Base-by-base conservation (phyloP, 345 rosid species). In the Lagerstroemia speciosa region DNA sequence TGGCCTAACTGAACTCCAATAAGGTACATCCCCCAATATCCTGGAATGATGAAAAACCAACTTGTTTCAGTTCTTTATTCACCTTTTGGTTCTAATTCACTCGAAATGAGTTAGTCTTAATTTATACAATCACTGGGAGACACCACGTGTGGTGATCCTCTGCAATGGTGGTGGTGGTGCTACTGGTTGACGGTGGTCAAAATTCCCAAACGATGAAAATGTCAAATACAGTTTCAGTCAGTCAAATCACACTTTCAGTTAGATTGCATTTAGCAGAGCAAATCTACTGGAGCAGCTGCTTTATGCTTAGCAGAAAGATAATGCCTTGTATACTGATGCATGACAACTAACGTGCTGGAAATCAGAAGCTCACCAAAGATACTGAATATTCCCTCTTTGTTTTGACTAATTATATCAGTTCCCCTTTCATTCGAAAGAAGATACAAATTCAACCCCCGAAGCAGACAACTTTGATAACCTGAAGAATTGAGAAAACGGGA, bases 1-100 rank as follows among this genome's bases (percentile, higher is more conserved):
- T 84, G 71, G 52, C 97, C 91, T 65, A 91, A 83, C 80, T 82
- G 82, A 77, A 89, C 89, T 22, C 89, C 95, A 40, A 94, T 69
- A 73, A 94, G 99, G 80, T 94, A 89, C 85, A 94, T 75, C 12
- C 93, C 90, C 99, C 97, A 94, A 71, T 91, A 86, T 75, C 99
- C 99, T 91, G 80, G 32, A 66, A 83, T 71, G 38, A 64, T 41
- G 40, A 71, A 71, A 50, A 45, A 52, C 61, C 10, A 71, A 20
- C 58, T 69, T 36, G n/a, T 48, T 46, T 32, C 16, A 67, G 26
- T 53, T 67, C 29, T n/a, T 1, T 37, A 62, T 15, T 33, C 45
- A 36, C 24, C 15, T 16, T 61, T 64, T 1, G 36, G 26, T 40
- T 62, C 40, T 62, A 0, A n/a, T 32, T 32, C 20, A 20, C 2